Percentiles rank a stretch among this genome's conserved stretches.
Evolutionary conservation across 1,284 basidiomycete species (phyloP).

Genomic region (Athelia sp.): DNA sequence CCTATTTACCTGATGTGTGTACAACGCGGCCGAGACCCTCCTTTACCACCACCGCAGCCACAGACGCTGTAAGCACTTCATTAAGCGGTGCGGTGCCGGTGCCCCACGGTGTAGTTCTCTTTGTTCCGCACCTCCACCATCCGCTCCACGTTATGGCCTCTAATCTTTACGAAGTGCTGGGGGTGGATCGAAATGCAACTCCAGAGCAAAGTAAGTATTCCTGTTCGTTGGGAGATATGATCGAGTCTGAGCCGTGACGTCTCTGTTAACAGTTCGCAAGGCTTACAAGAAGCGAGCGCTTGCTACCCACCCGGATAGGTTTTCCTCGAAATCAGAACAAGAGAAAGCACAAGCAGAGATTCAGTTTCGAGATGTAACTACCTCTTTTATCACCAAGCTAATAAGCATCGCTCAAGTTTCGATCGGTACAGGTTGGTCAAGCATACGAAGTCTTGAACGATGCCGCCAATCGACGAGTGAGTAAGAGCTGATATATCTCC

Average conservation of each 20-base stretch:
- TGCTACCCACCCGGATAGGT: slow-evolving; percentile 53
- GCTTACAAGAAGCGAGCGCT: slow-evolving; percentile 58
- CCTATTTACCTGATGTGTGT: too few relatives aligned
- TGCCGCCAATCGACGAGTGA: slow-evolving; percentile 36
- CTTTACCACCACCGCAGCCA: too few relatives aligned
- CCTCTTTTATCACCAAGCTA: background rate
- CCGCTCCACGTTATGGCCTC: slow-evolving; percentile 37
- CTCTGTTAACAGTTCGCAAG: slow-evolving; percentile 46
- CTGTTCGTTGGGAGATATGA: background rate
- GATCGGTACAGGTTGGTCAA: slow-evolving; percentile 37
- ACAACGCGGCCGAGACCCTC: too few relatives aligned
- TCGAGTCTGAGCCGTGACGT: slow-evolving; percentile 12
- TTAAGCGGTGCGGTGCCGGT: background rate
- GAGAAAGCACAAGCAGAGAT: slow-evolving; percentile 38
- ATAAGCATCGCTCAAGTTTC: background rate
- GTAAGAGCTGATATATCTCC: slow-evolving; percentile 5
- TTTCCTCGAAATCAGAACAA: slow-evolving; percentile 31
- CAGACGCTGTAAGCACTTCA: background rate
- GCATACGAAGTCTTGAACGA: slow-evolving; percentile 48
- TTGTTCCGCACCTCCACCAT: background rate
- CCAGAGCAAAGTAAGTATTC: slow-evolving; percentile 33
- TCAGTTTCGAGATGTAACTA: slow-evolving; percentile 36
- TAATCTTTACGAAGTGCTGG: slow-evolving; percentile 54
- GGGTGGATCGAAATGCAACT: slow-evolving; percentile 31
- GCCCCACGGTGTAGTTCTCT: slow-evolving; percentile 2